A percentile compares a stretch with the other conserved stretches of the same genome.
Conservation (phyloP, 1,284 basidiomycete species). For the Moesziomyces sp. region DNA sequence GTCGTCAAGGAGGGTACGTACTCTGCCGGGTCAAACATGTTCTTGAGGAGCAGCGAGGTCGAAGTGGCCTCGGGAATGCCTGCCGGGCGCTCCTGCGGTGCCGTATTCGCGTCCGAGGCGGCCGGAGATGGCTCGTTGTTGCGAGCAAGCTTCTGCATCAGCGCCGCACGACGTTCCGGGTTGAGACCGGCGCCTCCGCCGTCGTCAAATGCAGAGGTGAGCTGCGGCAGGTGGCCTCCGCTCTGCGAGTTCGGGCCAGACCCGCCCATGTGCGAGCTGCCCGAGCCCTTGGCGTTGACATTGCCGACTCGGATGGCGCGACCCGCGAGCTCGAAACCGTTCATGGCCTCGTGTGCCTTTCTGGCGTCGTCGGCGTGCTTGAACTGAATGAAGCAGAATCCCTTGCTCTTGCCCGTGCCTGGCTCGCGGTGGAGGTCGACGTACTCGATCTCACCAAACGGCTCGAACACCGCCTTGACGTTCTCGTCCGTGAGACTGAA, state of each 20-base stretch:
- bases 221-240: slow-evolving; percentile 42
- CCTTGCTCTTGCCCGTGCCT: slow-evolving; percentile 89
- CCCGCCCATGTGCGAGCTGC: slow-evolving; percentile 16
- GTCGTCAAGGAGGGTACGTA: not conserved
- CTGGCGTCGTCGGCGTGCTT: slow-evolving; percentile 88
- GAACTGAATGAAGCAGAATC: slow-evolving; percentile 96
- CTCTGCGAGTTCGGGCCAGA: slow-evolving; percentile 14
- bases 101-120: slow-evolving; percentile 10
- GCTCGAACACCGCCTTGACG: slow-evolving; percentile 97
- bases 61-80: slow-evolving; percentile 41
- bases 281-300: slow-evolving; percentile 54
- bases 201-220: slow-evolving; percentile 60
- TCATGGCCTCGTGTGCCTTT: slow-evolving; percentile 97
- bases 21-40: slow-evolving; percentile 97
- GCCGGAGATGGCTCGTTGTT: slow-evolving; percentile 34
- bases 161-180: slow-evolving; percentile 56
- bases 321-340: slow-evolving; percentile 95
- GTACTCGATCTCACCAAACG: slow-evolving; percentile 96
- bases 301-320: slow-evolving; percentile 72
- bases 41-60: slow-evolving; percentile 75
- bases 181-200: slow-evolving; percentile 63
- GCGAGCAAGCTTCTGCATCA: slow-evolving; percentile 66
- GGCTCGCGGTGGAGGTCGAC: slow-evolving; percentile 96
- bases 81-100: slow-evolving; percentile 73
- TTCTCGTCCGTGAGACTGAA: slow-evolving; percentile 96